A percentile compares a stretch with the other conserved stretches of the same genome.
phyloP scores from a whole-genome alignment of 257 asterid genomes.

The Nicotiana paniculata region DNA sequence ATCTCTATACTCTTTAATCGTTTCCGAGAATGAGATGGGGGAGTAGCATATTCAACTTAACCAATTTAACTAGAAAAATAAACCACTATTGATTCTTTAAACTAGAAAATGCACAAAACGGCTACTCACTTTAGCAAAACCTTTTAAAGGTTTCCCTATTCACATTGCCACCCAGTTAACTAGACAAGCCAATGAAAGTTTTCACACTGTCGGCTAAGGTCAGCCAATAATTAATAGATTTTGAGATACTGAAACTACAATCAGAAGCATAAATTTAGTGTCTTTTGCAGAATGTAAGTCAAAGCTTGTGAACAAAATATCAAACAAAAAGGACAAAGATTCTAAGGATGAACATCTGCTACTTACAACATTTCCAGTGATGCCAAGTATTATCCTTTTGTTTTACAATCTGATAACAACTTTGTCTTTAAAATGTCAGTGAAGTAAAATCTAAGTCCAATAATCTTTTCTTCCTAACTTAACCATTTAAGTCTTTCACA shows the following conservation, averaged over 20 bases:
- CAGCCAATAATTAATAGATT: not conserved
- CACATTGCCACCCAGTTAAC: not conserved
- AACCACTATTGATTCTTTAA: not conserved
- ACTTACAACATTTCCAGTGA: slow-evolving; percentile 47
- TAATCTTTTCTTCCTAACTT: not conserved
- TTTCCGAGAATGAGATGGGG: not conserved
- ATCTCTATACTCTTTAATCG: not conserved
- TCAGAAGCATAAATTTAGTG: not conserved
- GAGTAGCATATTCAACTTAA: not conserved
- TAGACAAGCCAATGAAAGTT: not conserved
- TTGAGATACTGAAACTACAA: slow-evolving; percentile 3
- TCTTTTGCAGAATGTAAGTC: not conserved
- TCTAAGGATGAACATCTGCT: not conserved
- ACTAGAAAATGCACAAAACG: not conserved
- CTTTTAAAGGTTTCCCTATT: not conserved
- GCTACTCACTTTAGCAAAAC: not conserved
- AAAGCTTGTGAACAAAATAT: not conserved
- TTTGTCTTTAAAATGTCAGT: not conserved
- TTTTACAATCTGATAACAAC: not conserved
- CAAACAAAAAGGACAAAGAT: not conserved
- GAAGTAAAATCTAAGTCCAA: not conserved
- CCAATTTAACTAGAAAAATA: not conserved
- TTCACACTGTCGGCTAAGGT: not conserved
- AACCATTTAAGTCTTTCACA: not conserved
- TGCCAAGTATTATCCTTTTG: not conserved